Evolutionary conservation across 345 rosid genomes (phyloP).

Genomic region (Ceriops tagal): DNA sequence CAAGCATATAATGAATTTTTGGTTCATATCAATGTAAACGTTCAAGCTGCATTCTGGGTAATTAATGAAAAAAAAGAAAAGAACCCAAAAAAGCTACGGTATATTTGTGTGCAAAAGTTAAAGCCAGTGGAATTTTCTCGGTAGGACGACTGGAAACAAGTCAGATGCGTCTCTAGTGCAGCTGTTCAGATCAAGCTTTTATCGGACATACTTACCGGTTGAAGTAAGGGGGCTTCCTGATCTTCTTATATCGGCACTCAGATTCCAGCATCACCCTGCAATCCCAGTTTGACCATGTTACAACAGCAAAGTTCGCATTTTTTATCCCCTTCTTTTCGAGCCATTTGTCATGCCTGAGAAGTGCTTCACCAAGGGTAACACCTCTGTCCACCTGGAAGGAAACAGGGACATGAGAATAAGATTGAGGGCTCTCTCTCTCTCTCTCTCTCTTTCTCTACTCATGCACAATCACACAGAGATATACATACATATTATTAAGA

Average conservation of each 20-base stretch:
- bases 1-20: not conserved
- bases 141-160: not conserved
- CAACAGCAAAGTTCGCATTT: conserved; percentile 37
- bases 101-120: not conserved
- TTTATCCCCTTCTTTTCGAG: conserved; percentile 48
- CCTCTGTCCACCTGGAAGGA: conserved; percentile 41
- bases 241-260: conserved; percentile 44
- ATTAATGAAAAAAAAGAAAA: not conserved
- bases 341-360: conserved; percentile 48
- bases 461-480: not conserved
- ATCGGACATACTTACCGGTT: conserved; percentile 24
- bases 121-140: not conserved
- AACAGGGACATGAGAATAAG: conserved; percentile 10
- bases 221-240: conserved; percentile 41
- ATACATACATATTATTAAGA: too few relatives aligned
- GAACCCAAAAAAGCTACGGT: too few relatives aligned
- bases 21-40: not conserved
- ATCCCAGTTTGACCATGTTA: conserved; percentile 52
- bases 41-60: not conserved
- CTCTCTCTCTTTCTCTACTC: not conserved
- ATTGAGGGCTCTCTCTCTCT: not conserved
- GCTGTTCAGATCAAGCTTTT: not conserved
- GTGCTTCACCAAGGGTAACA: conserved; percentile 44
- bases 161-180: not conserved
- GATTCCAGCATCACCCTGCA: conserved; percentile 51